A percentile compares a stretch with the other conserved stretches of the same genome.
Evolutionary conservation across 495 filamentous ascomycete genomes (phyloP).

Genomic region (Xanthoparmelia taractica): DNA sequence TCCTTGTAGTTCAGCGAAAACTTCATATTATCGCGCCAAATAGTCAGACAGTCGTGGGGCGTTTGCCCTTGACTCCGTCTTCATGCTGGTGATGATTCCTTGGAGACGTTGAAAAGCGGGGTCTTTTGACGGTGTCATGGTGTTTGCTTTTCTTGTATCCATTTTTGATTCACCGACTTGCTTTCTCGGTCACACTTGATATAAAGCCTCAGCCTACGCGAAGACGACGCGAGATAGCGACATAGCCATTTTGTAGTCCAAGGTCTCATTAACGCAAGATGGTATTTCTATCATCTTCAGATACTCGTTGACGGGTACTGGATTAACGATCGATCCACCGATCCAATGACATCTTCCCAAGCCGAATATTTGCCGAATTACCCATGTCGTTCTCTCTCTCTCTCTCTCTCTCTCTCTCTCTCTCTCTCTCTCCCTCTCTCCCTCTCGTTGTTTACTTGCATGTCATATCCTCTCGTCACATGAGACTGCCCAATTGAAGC

Average conservation of each 20-base stretch:
- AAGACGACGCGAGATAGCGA: background rate
- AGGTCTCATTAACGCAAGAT: background rate
- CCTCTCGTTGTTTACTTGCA: background rate
- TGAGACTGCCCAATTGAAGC: background rate
- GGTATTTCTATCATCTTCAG: no score
- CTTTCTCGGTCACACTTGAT: background rate
- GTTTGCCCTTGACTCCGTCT: background rate
- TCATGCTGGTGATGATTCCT: background rate
- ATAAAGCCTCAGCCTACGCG: background rate
- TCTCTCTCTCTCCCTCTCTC: no score
- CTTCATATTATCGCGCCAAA: background rate
- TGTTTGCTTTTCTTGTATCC: background rate
- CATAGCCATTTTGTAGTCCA: background rate
- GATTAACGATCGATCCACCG: no score
- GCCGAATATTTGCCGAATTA: no score
- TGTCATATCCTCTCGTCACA: background rate
- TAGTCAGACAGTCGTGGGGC: background rate
- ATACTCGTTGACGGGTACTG: no score
- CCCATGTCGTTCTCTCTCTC: no score
- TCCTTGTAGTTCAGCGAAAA: background rate
- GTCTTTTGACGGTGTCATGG: background rate
- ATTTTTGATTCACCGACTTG: background rate
- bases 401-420: no score
- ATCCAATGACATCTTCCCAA: no score
- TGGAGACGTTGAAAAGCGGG: background rate